Percentiles rank a stretch among this genome's conserved stretches.
These are phyloP conservation scores for Colletotrichum acutatum DNA, from an alignment of 2,329 filamentous ascomycete species.

Conservation along the genomic window DNA sequence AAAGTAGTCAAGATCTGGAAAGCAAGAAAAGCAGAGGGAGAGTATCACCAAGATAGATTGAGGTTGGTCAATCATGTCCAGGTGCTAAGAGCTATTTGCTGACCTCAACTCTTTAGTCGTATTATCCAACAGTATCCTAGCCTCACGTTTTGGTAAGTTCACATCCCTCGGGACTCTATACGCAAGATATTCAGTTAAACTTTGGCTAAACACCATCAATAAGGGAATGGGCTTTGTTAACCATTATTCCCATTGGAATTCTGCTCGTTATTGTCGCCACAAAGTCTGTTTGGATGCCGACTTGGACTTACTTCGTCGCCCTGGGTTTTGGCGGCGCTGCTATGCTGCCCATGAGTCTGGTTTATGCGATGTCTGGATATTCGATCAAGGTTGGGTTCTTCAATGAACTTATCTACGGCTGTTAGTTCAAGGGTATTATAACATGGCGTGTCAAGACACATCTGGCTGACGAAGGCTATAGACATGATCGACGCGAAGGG, in stretches of 20 bases:
- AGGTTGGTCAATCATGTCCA: background rate
- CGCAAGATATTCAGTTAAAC: background rate
- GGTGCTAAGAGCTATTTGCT: background rate
- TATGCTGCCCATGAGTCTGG: conserved; percentile 68
- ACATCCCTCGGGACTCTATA: background rate
- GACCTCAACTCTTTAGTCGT: background rate
- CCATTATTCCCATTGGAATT: conserved; percentile 35
- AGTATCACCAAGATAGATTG: conserved; percentile 25
- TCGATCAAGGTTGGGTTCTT: conserved; percentile 65
- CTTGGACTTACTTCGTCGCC: conserved; percentile 70
- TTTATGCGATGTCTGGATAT: conserved; percentile 69
- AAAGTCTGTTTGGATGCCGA: conserved; percentile 66
- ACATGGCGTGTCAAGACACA: conserved; percentile 51
- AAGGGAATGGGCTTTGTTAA: conserved; percentile 38
- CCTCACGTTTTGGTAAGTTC: conserved; percentile 44
- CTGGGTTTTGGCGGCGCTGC: conserved; percentile 64
- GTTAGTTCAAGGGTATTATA: background rate
- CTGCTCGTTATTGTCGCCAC: conserved; percentile 61
- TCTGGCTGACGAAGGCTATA: conserved; percentile 39
- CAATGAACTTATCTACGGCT: conserved; percentile 69
- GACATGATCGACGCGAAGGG: conserved; percentile 31
- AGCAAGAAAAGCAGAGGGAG: conserved; percentile 41
- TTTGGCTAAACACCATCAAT: background rate
- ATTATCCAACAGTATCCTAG: conserved; percentile 66
- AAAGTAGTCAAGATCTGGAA: conserved; percentile 55